Base-by-base conservation (phyloP, 148 eudicot species). In the Chenopodium album region DNA sequence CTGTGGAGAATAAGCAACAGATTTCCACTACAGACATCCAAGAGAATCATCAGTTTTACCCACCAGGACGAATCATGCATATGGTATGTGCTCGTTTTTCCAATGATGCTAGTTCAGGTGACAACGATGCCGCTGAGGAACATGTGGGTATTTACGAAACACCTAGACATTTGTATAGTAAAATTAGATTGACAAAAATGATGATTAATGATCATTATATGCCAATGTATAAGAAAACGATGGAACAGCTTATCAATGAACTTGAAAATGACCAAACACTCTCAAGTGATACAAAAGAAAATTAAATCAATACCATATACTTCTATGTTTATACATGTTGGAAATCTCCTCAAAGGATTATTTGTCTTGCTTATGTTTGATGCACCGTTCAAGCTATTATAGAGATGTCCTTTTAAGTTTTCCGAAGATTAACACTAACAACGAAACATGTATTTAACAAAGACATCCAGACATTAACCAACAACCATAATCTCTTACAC, bases 181-280 rank as follows among this genome's bases (percentile, higher is more conserved):
- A 95, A 85, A 91, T 95, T 52, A 88, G 98, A 23, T 83, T 95
- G 80, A 91, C 98, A 17, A 92, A 85, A 87, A 94, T 93, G 0
- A 94, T 95, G 99, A 89, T 95, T 50, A 94, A 92, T 66, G 98
- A 94, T 86, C 98, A 94, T 85, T 94, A 91, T 84, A 95, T 94
- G 98, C 98, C 99, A 2, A 92, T 92, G 95, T 94, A 95, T 80
- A 95, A 91, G 90, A 92, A 86, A 84, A 87, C 88, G 91, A 90
- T 94, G 89, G 98, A 94, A 82, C 82, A 81, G 80, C 86, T 95
- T 87, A 90, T 95, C 66, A 84, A 78, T 86, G 90, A 91, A 79
- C 87, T 95, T 62, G 97, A 95, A 84, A 90, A 84, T 19, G 91
- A 94, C 65, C 82, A 89, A 75, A 81, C 80, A 59, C 75, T 79